Conservation (phyloP, 1,284 basidiomycete genomes). For the Sporisorium exsertum region DNA sequence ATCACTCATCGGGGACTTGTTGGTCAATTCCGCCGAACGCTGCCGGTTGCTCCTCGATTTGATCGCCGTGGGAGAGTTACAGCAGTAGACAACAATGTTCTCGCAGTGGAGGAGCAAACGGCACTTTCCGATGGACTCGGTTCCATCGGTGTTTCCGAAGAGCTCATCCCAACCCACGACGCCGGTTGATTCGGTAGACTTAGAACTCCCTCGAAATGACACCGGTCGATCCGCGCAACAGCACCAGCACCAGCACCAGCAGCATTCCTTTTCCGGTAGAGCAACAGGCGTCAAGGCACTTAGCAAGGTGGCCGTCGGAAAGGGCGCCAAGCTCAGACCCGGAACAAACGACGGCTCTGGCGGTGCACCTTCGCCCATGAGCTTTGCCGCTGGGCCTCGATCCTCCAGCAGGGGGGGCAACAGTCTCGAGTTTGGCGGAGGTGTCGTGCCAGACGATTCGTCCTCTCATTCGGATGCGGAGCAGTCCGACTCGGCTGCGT, state of each 20-base stretch:
- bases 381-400: constrained; percentile 45
- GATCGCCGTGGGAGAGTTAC: not conserved
- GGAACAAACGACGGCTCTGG: constrained; percentile 25
- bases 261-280: not conserved
- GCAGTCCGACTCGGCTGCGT: constrained; percentile 18
- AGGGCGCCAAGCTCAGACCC: constrained; percentile 27
- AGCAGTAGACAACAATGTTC: constrained; percentile 32
- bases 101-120: constrained; percentile 49
- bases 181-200: constrained; percentile 16
- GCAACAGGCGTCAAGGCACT: constrained; percentile 24
- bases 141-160: constrained; percentile 17
- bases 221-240: constrained; percentile 6
- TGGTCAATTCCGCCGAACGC: not conserved
- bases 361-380: constrained; percentile 25
- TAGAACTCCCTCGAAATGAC: constrained; percentile 8
- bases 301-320: constrained; percentile 24
- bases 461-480: constrained; percentile 22
- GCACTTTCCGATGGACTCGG: constrained; percentile 39
- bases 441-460: constrained; percentile 44
- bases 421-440: constrained; percentile 43
- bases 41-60: not conserved
- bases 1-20: not conserved
- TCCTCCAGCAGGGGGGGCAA: constrained; percentile 23
- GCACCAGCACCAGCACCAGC: constrained; percentile 8
- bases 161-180: constrained; percentile 13